Base-by-base conservation (phyloP, 129 eudicot species). In the Pittosporum tobira region DNA sequence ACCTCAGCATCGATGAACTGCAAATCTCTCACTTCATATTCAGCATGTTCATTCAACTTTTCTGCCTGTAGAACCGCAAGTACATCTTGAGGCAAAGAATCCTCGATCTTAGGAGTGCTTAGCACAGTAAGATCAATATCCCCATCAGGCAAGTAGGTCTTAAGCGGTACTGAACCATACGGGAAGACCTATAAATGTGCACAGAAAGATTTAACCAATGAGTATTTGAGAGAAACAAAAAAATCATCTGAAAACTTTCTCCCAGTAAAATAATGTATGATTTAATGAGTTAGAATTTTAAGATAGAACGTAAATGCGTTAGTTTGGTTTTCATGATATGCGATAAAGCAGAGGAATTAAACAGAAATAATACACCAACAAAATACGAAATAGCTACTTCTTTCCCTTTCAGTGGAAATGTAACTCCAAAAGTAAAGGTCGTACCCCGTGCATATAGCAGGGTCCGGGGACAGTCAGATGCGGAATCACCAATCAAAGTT, bases 1-100 rank as follows among this genome's bases (percentile, higher is more conserved):
- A 78, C 98, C 98, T 91, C 88, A 0, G 98, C 98, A 72, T 84
- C 80, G 58, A 91, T 81, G 65, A 73, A 86, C n/a, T 70, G 79
- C 12, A 81, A 63, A 28, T 80, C 83, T 64, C 48, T 79, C 37
- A 91, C 70, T 77, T 80, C 60, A 56, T 65, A 75, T 65, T 78
- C 80, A 8, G 87, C 71, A 61, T 67, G 53, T 78, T 48, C 81
- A 30, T 73, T 71, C 28, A 15, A 51, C 68, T 74, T 77, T 66
- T 86, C 88, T 11, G 38, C 73, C 47, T 48, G 66, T 36, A 90
- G 72, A 57, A 76, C 69, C 40, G 72, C 47, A 64, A 66, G 72
- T 56, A 90, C 74, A 10, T 68, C 81, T n/a, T 30, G 59, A 26
- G 84, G 73, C 71, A 82, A 73, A 53, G 58, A 45, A 16, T 71